These are phyloP conservation scores for Kwoniella dejecticola DNA, from an alignment of 768 basidiomycete genomes.

Conservation along the genomic window DNA sequence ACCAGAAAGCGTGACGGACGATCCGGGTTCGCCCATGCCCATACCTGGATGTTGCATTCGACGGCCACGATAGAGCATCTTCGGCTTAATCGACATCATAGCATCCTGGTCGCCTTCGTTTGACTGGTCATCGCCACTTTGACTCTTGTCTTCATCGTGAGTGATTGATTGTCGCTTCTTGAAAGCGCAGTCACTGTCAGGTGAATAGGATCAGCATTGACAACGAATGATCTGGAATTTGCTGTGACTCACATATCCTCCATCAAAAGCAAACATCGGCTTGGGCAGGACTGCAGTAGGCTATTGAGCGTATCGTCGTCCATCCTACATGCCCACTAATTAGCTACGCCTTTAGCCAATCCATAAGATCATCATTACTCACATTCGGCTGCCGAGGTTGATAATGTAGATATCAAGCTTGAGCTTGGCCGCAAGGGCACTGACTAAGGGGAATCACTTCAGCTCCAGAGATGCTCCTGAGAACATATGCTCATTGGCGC, in stretches of 20 bases:
- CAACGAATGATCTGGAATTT: background rate
- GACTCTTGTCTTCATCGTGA: background rate
- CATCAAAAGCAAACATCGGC: slow-evolving; percentile 12
- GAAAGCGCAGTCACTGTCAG: slow-evolving; percentile 12
- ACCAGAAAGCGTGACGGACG: slow-evolving; percentile 7
- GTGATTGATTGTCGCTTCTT: background rate
- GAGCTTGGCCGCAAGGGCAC: slow-evolving; percentile 25
- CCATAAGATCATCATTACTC: too few relatives aligned
- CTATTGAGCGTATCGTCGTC: slow-evolving; percentile 1
- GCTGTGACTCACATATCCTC: slow-evolving; percentile 19
- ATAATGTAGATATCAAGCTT: slow-evolving; percentile 25
- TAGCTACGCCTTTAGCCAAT: too few relatives aligned
- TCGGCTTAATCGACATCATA: background rate
- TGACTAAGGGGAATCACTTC: slow-evolving; percentile 11
- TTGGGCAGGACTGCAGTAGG: slow-evolving; percentile 5
- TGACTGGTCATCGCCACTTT: background rate
- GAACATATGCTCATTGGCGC: background rate
- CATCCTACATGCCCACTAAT: slow-evolving; percentile 2
- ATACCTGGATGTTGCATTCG: background rate
- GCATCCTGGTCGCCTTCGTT: background rate
- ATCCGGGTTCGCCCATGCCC: background rate
- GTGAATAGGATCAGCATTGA: background rate
- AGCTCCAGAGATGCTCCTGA: background rate
- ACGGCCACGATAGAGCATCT: background rate
- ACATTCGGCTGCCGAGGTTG: slow-evolving; percentile 5